Conservation (phyloP, 306 rosid species). For the Fragaria vesca region DNA sequence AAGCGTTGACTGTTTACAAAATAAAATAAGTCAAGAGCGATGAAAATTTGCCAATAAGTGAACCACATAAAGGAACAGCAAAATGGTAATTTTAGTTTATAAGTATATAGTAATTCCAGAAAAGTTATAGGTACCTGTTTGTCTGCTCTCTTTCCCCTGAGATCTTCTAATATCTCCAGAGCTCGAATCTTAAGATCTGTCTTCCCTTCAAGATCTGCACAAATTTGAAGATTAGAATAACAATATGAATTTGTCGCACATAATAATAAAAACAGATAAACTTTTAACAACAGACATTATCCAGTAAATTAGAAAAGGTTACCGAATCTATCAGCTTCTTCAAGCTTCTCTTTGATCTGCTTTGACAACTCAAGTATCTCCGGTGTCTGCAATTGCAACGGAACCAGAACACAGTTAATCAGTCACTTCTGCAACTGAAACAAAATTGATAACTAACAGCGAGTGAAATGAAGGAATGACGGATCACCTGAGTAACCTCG, state of each 20-base stretch:
- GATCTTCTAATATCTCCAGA: constrained; percentile 84
- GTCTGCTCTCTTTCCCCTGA: constrained; percentile 91
- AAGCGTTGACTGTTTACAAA: constrained; percentile 66
- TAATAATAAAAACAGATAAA: neutral
- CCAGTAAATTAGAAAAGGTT: constrained; percentile 21
- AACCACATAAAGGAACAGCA: constrained; percentile 14
- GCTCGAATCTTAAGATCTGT: constrained; percentile 91
- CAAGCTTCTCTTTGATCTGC: constrained; percentile 79
- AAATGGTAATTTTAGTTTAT: neutral
- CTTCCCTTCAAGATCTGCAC: constrained; percentile 92
- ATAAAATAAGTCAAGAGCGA: constrained; percentile 9
- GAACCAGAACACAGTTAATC: neutral
- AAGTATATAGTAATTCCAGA: neutral
- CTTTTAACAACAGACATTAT: neutral
- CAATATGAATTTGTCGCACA: neutral
- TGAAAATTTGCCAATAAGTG: neutral
- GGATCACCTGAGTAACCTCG: constrained; percentile 82
- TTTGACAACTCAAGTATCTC: constrained; percentile 79
- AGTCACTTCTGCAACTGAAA: neutral
- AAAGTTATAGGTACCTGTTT: constrained; percentile 56
- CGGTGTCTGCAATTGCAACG: constrained; percentile 59
- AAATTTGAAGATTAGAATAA: constrained; percentile 2
- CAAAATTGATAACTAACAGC: neutral
- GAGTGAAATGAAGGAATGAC: neutral
- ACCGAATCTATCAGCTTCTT: constrained; percentile 92